phyloP scores from a whole-genome alignment of 1,139 yeast genomes.

The Taiozyma sp. region DNA sequence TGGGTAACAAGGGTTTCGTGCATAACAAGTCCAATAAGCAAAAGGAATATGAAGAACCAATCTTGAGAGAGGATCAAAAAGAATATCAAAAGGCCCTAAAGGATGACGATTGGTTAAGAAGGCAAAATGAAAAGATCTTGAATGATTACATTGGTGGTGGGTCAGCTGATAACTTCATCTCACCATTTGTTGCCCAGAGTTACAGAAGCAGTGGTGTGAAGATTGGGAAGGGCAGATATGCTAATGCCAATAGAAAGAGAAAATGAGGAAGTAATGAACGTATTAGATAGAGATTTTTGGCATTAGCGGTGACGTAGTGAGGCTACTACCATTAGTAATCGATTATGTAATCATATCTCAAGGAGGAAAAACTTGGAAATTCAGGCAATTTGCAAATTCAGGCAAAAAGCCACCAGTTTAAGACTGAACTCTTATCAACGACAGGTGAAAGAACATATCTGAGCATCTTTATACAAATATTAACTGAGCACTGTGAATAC shows the following conservation, averaged over 20 bases:
- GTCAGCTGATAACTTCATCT: constrained; percentile 82
- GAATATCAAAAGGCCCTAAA: constrained; percentile 88
- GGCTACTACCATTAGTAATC: neutral
- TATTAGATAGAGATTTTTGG: neutral
- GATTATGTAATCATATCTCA: neutral
- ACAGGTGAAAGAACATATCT: no score
- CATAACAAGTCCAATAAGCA: constrained; percentile 60
- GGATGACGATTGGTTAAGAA: constrained; percentile 82
- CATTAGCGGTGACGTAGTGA: no score
- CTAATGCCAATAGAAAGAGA: constrained; percentile 54
- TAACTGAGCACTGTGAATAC: no score
- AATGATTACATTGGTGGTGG: constrained; percentile 94
- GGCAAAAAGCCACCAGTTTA: no score
- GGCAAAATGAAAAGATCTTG: constrained; percentile 79
- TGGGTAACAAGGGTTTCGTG: constrained; percentile 71
- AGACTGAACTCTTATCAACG: no score
- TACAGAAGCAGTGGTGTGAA: constrained; percentile 64
- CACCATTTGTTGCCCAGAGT: constrained; percentile 81
- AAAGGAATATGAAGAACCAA: constrained; percentile 47
- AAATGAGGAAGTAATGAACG: constrained; percentile 1
- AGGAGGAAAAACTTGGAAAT: no score
- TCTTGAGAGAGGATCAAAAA: constrained; percentile 88
- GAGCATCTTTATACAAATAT: no score
- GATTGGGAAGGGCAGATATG: constrained; percentile 80
- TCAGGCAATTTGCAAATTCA: no score